Evolutionary conservation across 2,329 filamentous ascomycete genomes (phyloP), one percentile per base, ranked within the genome.

Genomic region (Sphaceloma murrayae): DNA sequence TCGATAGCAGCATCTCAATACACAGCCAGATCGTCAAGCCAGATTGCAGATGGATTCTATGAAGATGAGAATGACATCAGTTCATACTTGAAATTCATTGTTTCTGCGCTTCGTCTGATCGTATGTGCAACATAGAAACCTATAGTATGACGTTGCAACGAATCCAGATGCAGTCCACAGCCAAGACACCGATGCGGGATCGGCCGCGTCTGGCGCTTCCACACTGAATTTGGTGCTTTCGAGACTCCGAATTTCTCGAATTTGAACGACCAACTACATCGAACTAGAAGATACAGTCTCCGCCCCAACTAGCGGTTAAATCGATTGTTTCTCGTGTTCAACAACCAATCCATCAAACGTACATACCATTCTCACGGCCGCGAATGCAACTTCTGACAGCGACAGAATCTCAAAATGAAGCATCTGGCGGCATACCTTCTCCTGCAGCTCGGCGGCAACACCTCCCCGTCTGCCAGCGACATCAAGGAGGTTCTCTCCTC

Each of bases 281-380:
- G 84, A 82, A 94, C 86, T 85, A 77, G 85, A 91, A 86, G 87
- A 82, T 77, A 93, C 89, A 95, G 89, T 96, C 89, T 94, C 89
- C 89, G 88, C 83, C 49, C 77, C 80, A 51, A 46, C 38, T 84
- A 68, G 85, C 87, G 89, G 89, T 95, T 94, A 94, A 96, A 94
- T 82, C 80, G 89, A 96, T 96, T 96, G 89, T 87, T 74, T 82
- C 83, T 88, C 84, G 75, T 82, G 83, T 88, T 87, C 79, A 58
- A 47, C 40, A 45, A 34, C 14, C 11, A 34, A 3, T 9, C 24
- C 16, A 11, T 13, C 21, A 34, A 27, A 27, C 6, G 24, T 27
- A 27, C 24, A 32, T 34, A 32, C 30, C 30, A 38, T 8, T 18
- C 32, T 26, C 31, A n/a, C 34, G 24, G 26, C 39, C 14, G 16